Base-by-base conservation (phyloP, 2,329 filamentous ascomycete genomes). In the Diaporthe citri region DNA sequence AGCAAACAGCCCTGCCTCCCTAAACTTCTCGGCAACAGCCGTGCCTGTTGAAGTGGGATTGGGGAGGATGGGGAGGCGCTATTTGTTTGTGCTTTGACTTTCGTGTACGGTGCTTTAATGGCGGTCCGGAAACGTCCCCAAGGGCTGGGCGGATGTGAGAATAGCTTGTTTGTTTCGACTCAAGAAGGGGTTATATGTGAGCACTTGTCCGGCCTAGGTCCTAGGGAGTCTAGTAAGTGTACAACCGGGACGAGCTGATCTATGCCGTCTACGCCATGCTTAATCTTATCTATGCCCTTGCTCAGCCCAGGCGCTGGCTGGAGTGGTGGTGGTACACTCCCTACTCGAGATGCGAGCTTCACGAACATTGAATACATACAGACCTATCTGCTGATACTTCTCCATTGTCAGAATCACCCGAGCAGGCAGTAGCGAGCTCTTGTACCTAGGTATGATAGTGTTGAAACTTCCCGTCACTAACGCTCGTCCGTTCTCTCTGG, bases 1-100 rank as follows among this genome's bases (percentile, higher is more conserved):
- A 39, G 62, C 43, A 67, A 34, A 67, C 46, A 25, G 62, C 31
- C 28, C 25, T 67, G 62, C 20, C 46, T 67, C 43, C 62, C 46
- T 15, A 17, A n/a, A 34, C 62, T 25, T 66, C 62, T 66, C 43
- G 62, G 62, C 62, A 34, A 28, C 31, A 67, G 62, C 62, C 62
- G 41, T 51, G 43, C 62, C 62, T 15, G 9, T 36, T n/a, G 25
- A 34, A 25, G 5, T 6, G 28, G 28, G n/a, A 59, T 20, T 20
- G n/a, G n/a, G 36, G 59, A 15, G 28, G n/a, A 59, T 20, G 20
- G n/a, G n/a, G n/a, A 34, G 25, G n/a, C 36, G 8, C 5, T 48
- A 31, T 22, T 22, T 20, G 20, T 31, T n/a, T 62, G 39, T 48
- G 28, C 60, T 48, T 46, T 43, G 17, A 48, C 48, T 17, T 12